Evolutionary conservation across 2,329 filamentous ascomycete species (phyloP), one percentile per base, ranked within the genome.

Genomic region (Xylaria sp.): DNA sequence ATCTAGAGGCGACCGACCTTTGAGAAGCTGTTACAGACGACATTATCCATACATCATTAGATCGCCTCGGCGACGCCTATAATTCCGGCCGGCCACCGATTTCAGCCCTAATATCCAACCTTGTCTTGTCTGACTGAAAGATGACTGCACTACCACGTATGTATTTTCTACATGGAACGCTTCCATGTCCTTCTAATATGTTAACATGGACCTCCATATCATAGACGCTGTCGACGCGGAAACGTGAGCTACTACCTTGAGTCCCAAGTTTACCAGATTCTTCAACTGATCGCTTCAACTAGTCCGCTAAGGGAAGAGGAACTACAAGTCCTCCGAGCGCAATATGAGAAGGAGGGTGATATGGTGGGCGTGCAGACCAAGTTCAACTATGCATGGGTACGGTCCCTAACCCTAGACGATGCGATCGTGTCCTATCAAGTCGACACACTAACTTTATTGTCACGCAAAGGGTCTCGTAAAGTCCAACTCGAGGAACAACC

Each of bases 331-430:
- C 87, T 99, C 63, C 93, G 95, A 73, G 87, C 93, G 69, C 96
- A 99, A 81, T 99, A 96, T 80, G 95, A 98, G 80, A 97, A 97
- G 80, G 96, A 99, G 83, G 96, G 95, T 74, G 93, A 97, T 77
- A 97, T 97, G 85, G 95, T 97, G 69, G 94, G 95, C 69, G 89
- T 99, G 48, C 96, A 99, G 82, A 99, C 96, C 70, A 98, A 98
- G 81, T 99, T 99, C 88, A 99, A 99, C 89, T 98, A 95, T 81
- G 95, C 96, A 79, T 99, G 96, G 96, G 94, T 97, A 88, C 66
- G 85, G 75, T 50, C 35, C 40, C 57, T 21, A 3, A 5, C 40
- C 44, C 27, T 8, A 47, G 44, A 51, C 29, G n/a, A 37, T 18
- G 40, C 27, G 16, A 35, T 25, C 6, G 40, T 37, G 10, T 48